Base-by-base conservation (phyloP, 495 filamentous ascomycete genomes). In the Neurospora pannonica region DNA sequence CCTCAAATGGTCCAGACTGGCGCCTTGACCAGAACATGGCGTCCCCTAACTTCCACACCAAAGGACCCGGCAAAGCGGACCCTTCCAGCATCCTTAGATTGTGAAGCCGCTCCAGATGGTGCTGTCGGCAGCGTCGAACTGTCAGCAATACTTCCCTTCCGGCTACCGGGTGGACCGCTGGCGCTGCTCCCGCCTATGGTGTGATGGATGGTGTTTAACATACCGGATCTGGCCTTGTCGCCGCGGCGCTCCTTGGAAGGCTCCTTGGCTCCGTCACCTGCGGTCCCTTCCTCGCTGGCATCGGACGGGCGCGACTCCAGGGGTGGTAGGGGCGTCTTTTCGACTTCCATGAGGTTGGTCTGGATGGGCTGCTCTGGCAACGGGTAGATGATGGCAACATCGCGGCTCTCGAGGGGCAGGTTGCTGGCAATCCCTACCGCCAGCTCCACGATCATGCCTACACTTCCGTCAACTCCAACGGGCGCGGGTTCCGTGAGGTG, bases 371-470 rank as follows among this genome's bases (percentile, higher is more conserved):
- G 84, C 70, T 94, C 93, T 0, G 96, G 95, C 43, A 88, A 82
- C 71, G 94, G 90, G 78, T 97, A 98, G 75, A 92, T 89, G 73
- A 99, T 92, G 70, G 89, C 90, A 19, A 99, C 92, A 77, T 98
- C 97, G 76, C 96, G 89, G 75, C 93, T 94, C 83, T 99, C 96
- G 13, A 97, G 83, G 0, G 97, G 96, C 70, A 98, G 85, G 80
- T 98, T 95, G 76, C 89, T 88, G 4, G 92, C 90, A 74, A 99
- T 94, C 71, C 90, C 92, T 37, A 98, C 87, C 8, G 95, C 93
- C 60, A 98, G 88, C 82, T 98, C 95, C 40, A 98, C 89, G 80
- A 99, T 97, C 92, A 95, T 97, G 74, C 90, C 88, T 28, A 94
- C 91, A 71, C 93, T 93, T 11, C 88, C 88, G 71, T 95, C 92